These are phyloP conservation scores for Vigna nakashimae DNA, from an alignment of 306 rosid genomes.

Conservation along the genomic window DNA sequence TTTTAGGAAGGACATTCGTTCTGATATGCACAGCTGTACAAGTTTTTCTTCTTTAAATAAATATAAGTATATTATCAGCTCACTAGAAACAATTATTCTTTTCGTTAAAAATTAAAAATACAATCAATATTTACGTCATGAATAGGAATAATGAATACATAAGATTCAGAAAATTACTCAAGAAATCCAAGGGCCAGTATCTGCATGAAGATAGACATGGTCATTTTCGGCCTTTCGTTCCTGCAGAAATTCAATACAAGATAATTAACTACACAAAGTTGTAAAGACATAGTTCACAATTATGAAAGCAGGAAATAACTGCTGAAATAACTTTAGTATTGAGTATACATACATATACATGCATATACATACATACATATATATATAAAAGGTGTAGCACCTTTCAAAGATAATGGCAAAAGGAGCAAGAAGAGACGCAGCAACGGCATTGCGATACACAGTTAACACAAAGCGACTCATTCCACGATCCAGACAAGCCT, in stretches of 20 bases:
- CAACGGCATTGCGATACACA: conserved; percentile 67
- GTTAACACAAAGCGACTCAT: conserved; percentile 66
- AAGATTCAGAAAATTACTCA: conserved; percentile 55
- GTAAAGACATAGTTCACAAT: background rate
- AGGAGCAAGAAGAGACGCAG: conserved; percentile 66
- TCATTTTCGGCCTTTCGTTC: conserved; percentile 77
- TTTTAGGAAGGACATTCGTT: too few species aligned
- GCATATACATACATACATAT: too few species aligned
- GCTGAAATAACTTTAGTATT: background rate
- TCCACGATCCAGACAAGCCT: conserved; percentile 63
- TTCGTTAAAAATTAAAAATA: background rate
- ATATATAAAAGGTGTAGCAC: conserved; percentile 3
- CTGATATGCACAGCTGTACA: too few species aligned
- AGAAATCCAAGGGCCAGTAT: conserved; percentile 66
- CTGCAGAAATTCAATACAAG: conserved; percentile 47
- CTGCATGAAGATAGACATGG: conserved; percentile 57
- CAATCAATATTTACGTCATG: background rate
- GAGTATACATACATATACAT: too few species aligned
- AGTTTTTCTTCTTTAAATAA: too few species aligned
- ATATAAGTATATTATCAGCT: too few species aligned
- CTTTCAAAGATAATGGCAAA: conserved; percentile 71
- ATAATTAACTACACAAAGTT: background rate
- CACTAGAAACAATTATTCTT: too few species aligned
- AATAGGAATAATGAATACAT: background rate
- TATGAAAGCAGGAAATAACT: background rate